Evolutionary conservation across 2,329 filamentous ascomycete species (phyloP).

Genomic region (Trichophyton equinum): DNA sequence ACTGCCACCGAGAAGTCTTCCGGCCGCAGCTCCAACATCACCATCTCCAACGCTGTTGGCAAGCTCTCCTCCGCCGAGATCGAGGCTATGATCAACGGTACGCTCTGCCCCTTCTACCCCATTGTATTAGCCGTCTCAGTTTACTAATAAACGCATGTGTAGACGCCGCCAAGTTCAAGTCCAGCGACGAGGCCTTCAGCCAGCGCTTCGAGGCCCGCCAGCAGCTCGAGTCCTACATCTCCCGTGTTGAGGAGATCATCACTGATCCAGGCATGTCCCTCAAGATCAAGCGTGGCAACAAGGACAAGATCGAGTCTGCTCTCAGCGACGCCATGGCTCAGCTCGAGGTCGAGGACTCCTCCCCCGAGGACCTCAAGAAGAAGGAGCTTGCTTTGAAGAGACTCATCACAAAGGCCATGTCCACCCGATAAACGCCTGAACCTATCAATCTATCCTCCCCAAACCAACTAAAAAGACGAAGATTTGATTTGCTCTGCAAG

Average conservation of each 20-base stretch:
- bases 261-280: slow-evolving; percentile 90
- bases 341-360: slow-evolving; percentile 87
- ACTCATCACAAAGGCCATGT: slow-evolving; percentile 96
- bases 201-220: slow-evolving; percentile 99
- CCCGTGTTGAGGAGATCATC: slow-evolving; percentile 96
- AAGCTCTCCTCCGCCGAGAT: slow-evolving; percentile 93
- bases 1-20: slow-evolving; percentile 98
- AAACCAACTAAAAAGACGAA: slow-evolving; percentile 13
- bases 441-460: neutral
- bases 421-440: slow-evolving; percentile 57
- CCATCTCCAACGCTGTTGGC: slow-evolving; percentile 97
- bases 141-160: slow-evolving; percentile 6
- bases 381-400: slow-evolving; percentile 98
- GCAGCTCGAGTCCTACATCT: slow-evolving; percentile 98
- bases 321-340: slow-evolving; percentile 95
- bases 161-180: slow-evolving; percentile 98
- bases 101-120: slow-evolving; percentile 18
- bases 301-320: slow-evolving; percentile 98
- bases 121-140: neutral
- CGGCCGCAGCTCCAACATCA: slow-evolving; percentile 96
- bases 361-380: slow-evolving; percentile 96
- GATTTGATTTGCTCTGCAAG: slow-evolving; percentile 7
- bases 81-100: slow-evolving; percentile 89
- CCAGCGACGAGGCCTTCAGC: slow-evolving; percentile 93
- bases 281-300: slow-evolving; percentile 97